Conservation (phyloP, 208 protist genomes). For the Acanthamoeba lenticulata region DNA sequence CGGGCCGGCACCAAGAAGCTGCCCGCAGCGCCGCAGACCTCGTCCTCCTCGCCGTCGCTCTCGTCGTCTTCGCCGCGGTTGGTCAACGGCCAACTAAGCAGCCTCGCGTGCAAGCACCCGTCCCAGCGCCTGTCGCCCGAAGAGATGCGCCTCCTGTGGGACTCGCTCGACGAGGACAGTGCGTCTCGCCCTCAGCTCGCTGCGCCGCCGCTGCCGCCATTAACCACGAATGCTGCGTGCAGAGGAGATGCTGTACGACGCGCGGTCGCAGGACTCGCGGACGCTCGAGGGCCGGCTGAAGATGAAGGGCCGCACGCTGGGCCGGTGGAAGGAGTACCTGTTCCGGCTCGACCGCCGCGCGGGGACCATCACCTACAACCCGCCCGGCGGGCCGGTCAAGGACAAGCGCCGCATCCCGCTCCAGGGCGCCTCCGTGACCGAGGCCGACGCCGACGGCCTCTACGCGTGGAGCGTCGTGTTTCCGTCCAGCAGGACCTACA, state of each 20-base stretch:
- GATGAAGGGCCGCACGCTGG: background rate
- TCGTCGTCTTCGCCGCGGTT: background rate
- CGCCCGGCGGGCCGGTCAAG: background rate
- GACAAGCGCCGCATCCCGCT: background rate
- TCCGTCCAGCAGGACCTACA: background rate
- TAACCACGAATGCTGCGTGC: background rate
- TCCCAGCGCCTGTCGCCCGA: background rate
- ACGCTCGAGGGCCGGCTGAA: background rate
- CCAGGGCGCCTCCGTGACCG: background rate
- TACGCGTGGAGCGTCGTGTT: background rate
- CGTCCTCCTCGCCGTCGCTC: no score
- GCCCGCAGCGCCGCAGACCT: no score
- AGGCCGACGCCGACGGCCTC: background rate
- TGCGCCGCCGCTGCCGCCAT: background rate
- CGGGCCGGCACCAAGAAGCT: no score
- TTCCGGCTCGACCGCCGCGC: background rate
- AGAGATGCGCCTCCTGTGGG: constrained; percentile 9
- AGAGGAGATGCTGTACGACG: background rate
- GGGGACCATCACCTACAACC: background rate
- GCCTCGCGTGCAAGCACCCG: background rate
- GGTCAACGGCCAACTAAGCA: background rate
- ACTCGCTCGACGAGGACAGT: background rate
- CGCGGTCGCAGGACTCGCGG: background rate
- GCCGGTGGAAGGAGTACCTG: constrained; percentile 2
- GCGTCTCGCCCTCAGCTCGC: background rate